These are phyloP conservation scores for Ophiostoma novo-ulmi DNA, from an alignment of 2,329 filamentous ascomycete species.

Conservation along the genomic window DNA sequence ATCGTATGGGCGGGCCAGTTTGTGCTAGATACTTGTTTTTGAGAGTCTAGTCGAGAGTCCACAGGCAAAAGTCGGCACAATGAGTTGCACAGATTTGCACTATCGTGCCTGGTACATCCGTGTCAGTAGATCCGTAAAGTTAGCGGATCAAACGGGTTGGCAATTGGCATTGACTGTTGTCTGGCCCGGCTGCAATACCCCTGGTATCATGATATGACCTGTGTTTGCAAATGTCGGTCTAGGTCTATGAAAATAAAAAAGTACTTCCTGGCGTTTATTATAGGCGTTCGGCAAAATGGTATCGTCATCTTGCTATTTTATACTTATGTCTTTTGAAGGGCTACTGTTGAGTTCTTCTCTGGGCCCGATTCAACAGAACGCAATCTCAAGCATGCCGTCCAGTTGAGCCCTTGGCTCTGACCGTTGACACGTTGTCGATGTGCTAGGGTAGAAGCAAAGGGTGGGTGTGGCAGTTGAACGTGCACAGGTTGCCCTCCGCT, in stretches of 20 bases:
- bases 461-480: conserved; percentile 4
- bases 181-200: not conserved
- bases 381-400: no score
- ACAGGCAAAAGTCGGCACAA: not conserved
- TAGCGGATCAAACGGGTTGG: not conserved
- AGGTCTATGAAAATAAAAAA: no score
- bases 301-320: no score
- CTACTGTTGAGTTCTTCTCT: no score
- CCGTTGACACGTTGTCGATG: not conserved
- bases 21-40: not conserved
- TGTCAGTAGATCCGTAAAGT: not conserved
- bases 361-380: no score
- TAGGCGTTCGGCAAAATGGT: no score
- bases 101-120: not conserved
- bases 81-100: not conserved
- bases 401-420: no score
- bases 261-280: no score
- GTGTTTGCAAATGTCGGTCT: no score
- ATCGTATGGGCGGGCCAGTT: not conserved
- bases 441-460: not conserved
- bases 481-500: not conserved
- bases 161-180: not conserved
- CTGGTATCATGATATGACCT: not conserved
- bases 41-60: not conserved
- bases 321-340: no score